Evolutionary conservation across 352 stramenopile species (phyloP), one percentile per base, ranked within the genome.

Genomic region (Bremia lactucae): DNA sequence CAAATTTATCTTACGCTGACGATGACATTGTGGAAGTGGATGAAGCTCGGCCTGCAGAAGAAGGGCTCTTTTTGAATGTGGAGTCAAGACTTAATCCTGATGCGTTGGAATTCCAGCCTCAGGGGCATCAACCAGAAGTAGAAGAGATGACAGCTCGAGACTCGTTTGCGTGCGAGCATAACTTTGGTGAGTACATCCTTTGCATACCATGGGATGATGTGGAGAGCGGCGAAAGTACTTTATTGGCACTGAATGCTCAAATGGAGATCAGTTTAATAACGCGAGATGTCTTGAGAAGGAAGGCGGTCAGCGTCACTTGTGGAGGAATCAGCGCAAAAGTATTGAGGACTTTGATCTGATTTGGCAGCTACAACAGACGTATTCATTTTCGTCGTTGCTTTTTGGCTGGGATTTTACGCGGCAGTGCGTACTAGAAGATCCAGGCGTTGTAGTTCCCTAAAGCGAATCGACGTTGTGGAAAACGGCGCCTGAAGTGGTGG

Each of bases 321-420:
- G 46, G 35, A 47, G 46, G 35, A 72, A 68, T 33, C 55, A 63
- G 18, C 59, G 65, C 13, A 60, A 57, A 20, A 45, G 65, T 24
- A 55, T 83, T 52, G 68, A 87, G 34, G 52, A 75, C 34, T 46
- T 61, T 4, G 56, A 79, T 31, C 56, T 88, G 4, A 58, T 77
- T 39, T 79, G 59, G 71, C 73, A 88, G 15, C 42, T 91, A 20
- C 60, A 84, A 49, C 60, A 84, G 31, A 73, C 88, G 9, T 91
- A 91, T 36, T 60, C 69, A n/a, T 72, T 70, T 1, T 80, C 68
- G 15, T 72, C 78, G 9, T 67, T 57, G 21, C 49, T 83, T n/a
- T 75, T 84, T 36, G 78, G 78, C 18, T 91, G 75, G 75, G 75
- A 91, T 44, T 85, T 87, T 40, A 52, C 52, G 6, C 49, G 52